phyloP scores from a whole-genome alignment of 2,329 filamentous ascomycete species.

The Aureobasidium namibiae region DNA sequence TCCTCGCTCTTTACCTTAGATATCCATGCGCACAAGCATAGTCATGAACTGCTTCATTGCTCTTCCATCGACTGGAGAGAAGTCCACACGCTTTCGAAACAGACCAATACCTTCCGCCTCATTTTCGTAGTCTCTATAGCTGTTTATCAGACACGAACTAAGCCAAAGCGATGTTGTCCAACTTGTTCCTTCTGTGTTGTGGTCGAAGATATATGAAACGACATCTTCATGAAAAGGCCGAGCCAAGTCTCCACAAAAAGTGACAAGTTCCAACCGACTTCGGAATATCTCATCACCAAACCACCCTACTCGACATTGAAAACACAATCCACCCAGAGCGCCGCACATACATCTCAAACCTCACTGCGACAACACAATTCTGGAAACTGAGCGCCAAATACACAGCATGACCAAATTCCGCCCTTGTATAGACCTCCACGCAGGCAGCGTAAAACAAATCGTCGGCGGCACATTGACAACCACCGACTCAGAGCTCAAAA shows the following conservation, averaged over 20 bases:
- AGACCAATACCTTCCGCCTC: too few relatives aligned
- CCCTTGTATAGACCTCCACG: conserved; percentile 94
- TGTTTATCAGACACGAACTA: too few relatives aligned
- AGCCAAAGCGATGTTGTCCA: not conserved
- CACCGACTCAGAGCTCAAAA: conserved; percentile 54
- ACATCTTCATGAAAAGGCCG: not conserved
- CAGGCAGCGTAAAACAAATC: conserved; percentile 97
- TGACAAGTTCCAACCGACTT: not conserved
- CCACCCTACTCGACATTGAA: not conserved
- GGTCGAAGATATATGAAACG: not conserved
- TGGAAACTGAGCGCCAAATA: too few relatives aligned
- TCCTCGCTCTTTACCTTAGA: too few relatives aligned
- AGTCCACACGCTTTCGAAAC: too few relatives aligned
- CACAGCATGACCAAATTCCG: conserved; percentile 80
- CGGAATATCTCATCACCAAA: not conserved
- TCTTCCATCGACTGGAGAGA: too few relatives aligned
- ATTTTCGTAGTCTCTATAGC: too few relatives aligned
- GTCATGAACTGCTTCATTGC: too few relatives aligned
- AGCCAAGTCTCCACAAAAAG: not conserved
- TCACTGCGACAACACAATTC: too few relatives aligned
- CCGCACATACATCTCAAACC: not conserved
- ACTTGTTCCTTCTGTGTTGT: not conserved
- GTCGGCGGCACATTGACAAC: conserved; percentile 80
- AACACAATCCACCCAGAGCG: too few relatives aligned
- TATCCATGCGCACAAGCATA: too few relatives aligned